Percentiles rank a stretch among this genome's conserved stretches.
phyloP scores from a whole-genome alignment of 495 filamentous ascomycete genomes.

The Neurospora sp. region DNA sequence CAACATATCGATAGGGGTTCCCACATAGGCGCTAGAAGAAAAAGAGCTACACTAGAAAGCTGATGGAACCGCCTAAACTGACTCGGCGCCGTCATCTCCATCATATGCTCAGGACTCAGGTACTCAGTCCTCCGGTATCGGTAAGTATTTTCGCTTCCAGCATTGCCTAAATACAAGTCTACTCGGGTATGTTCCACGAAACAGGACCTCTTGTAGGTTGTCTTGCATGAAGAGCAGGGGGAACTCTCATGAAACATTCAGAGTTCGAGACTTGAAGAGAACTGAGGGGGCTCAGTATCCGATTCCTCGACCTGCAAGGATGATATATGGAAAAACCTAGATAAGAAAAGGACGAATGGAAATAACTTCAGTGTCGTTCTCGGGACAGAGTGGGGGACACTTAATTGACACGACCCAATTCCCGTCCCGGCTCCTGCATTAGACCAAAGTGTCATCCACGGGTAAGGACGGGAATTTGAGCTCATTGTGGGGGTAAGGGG shows the following conservation, averaged over 20 bases:
- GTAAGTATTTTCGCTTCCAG: not conserved
- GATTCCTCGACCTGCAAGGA: not conserved
- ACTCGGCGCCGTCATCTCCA: not conserved
- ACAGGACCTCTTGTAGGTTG: not conserved
- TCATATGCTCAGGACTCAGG: not conserved
- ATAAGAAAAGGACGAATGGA: not conserved
- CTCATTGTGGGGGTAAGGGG: not conserved
- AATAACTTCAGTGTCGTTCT: not conserved
- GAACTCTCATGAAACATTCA: not conserved
- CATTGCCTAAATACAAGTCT: too few relatives aligned
- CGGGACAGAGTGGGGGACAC: not conserved
- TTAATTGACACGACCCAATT: not conserved
- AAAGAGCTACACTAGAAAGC: not conserved
- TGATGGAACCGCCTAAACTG: not conserved
- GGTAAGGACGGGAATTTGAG: not conserved
- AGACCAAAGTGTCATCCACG: not conserved
- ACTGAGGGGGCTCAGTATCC: not conserved
- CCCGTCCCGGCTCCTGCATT: not conserved
- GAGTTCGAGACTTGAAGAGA: not conserved
- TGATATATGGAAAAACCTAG: not conserved
- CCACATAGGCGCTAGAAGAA: not conserved
- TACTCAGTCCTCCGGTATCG: not conserved
- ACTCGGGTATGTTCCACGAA: not conserved
- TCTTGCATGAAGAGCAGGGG: not conserved
- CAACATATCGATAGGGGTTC: not conserved